phyloP scores from a whole-genome alignment of 2,329 filamentous ascomycete species.

The Ploettnerulaceae sp. region DNA sequence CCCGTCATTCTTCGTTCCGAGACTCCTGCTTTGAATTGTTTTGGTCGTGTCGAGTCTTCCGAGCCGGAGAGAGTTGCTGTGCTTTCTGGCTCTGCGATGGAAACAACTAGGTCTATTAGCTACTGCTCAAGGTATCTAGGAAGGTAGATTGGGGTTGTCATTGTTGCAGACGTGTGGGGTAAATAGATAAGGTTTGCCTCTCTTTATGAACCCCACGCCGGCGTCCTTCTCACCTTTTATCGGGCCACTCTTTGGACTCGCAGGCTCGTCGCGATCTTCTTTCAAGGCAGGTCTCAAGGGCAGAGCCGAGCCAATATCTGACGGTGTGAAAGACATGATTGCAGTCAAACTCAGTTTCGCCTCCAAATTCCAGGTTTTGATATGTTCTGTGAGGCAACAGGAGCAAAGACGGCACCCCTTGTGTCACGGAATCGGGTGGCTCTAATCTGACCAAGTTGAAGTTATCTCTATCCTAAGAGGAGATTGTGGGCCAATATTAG shows the following conservation, averaged over 20 bases:
- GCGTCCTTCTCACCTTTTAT: conserved; percentile 26
- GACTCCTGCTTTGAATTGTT: conserved; percentile 27
- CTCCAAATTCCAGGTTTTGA: no score
- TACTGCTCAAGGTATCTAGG: conserved; percentile 2
- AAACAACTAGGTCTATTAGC: conserved; percentile 26
- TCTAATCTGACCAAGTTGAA: no score
- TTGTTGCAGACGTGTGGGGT: conserved; percentile 3
- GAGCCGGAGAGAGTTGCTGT: conserved; percentile 12
- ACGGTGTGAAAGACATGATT: conserved; percentile 17
- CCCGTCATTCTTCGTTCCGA: conserved; percentile 27
- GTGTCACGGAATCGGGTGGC: neutral
- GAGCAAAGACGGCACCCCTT: no score
- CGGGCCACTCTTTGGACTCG: conserved; percentile 26
- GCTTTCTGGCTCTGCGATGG: conserved; percentile 31
- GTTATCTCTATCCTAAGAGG: no score
- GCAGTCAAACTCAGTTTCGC: neutral
- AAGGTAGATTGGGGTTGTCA: neutral
- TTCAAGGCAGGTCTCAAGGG: conserved; percentile 28
- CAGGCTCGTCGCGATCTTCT: conserved; percentile 17
- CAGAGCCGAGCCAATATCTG: conserved; percentile 12
- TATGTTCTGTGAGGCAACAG: no score
- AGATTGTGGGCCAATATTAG: no score
- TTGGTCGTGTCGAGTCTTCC: conserved; percentile 24
- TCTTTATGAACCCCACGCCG: neutral
- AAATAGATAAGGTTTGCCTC: neutral